Evolutionary conservation across 768 basidiomycete genomes (phyloP), one percentile per base, ranked within the genome.

Genomic region (Mycena amicta): DNA sequence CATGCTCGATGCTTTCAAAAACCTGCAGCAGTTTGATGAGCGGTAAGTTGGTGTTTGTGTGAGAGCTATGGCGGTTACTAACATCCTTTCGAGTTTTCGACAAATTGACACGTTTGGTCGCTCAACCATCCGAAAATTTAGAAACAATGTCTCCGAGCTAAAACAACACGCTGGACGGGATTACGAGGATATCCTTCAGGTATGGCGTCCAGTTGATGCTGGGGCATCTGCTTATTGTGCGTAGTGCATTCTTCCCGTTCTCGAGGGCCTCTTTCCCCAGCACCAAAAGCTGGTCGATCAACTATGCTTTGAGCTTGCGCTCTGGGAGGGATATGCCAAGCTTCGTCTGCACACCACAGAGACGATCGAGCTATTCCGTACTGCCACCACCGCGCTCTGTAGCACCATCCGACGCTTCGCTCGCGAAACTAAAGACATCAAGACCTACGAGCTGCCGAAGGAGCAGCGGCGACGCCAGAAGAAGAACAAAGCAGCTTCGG

Each of bases 261-360:
- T 76, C 8, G 69, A 76, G 33, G 72, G 69, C 0, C 62, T 77
- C 4, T 59, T 76, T 2, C 69, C 67, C 0, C 41, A 16, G 46
- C 0, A 60, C 62, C 3, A 68, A 75, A 37, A 67, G 74, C 12
- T 23, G 30, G 2, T 16, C 51, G 0, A 51, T 76, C 11, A 23
- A 59, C 57, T 72, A 1, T 63, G 73, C 0, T 77, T 63, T 57
- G 20, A 51, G 0, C 45, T 66, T 1, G 67, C 65, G 2, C 45
- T 63, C 2, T 77, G 75, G 77, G 75, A 78, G 47, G 68, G 67
- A 0, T 53, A 72, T 1, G 72, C 74, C 0, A 78, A 78, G 39
- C 53, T 74, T 1, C 66, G 65, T 3, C 65, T 73, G 29, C 77
- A 77, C 41, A 43, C 41, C 6, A 73, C 72, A 0, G 69, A 74